Conservation (phyloP, 2,329 filamentous ascomycete species). For the Zymoseptoria brevis region DNA sequence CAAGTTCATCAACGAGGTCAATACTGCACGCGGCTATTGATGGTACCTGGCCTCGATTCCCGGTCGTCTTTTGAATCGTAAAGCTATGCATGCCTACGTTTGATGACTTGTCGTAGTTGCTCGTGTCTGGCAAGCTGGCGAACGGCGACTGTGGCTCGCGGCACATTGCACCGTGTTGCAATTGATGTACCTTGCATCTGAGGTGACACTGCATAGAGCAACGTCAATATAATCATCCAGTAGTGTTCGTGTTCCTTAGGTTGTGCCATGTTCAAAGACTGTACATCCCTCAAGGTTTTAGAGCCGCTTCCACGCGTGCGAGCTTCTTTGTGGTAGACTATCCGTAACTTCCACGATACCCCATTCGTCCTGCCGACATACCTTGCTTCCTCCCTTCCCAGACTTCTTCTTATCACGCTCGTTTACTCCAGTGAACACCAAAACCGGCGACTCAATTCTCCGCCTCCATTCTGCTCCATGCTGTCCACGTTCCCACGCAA, state of each 20-base stretch:
- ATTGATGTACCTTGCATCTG: too few relatives aligned
- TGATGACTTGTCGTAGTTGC: neutral
- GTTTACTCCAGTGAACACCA: neutral
- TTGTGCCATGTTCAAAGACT: neutral
- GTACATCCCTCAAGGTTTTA: neutral
- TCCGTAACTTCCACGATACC: neutral
- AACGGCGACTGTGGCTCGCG: too few relatives aligned
- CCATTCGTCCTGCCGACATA: neutral
- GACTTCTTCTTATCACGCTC: neutral
- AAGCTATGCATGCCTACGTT: neutral
- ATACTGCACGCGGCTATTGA: neutral
- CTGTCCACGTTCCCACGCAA: neutral
- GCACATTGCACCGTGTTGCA: too few relatives aligned
- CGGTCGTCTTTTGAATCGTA: neutral
- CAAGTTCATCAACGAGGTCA: neutral
- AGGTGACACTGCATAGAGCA: too few relatives aligned
- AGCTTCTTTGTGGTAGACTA: neutral
- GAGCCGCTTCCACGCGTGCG: neutral
- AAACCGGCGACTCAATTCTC: neutral
- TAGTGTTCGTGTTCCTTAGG: too few relatives aligned
- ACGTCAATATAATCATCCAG: too few relatives aligned
- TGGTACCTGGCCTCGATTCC: neutral
- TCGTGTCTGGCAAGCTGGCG: too few relatives aligned
- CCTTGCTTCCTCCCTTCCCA: neutral
- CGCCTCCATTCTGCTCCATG: neutral